A percentile compares a stretch with the other conserved stretches of the same genome.
Evolutionary conservation across 2,329 filamentous ascomycete species (phyloP).

Genomic region (Helminthosporium solani): DNA sequence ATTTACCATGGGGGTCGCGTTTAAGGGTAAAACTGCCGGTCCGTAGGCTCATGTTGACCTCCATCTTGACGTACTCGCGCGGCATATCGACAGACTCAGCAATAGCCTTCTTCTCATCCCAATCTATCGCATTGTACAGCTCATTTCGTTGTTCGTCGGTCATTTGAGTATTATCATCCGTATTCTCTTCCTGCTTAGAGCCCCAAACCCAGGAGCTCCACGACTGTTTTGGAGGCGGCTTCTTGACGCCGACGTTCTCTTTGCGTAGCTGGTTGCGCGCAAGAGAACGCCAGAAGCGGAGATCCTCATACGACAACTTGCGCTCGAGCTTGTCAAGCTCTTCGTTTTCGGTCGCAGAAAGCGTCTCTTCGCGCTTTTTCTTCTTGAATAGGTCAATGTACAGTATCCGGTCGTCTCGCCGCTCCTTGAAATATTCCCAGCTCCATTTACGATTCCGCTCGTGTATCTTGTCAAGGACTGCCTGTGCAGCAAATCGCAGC

Average conservation of each 20-base stretch:
- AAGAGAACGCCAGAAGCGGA: slow-evolving; percentile 94
- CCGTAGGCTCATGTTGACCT: slow-evolving; percentile 87
- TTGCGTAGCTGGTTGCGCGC: slow-evolving; percentile 93
- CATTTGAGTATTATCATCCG: slow-evolving; percentile 79
- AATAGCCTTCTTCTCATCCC: slow-evolving; percentile 92
- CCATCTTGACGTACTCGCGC: slow-evolving; percentile 86
- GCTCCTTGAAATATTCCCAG: slow-evolving; percentile 92
- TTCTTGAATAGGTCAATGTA: slow-evolving; percentile 98
- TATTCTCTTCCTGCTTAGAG: slow-evolving; percentile 58
- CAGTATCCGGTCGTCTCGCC: slow-evolving; percentile 80
- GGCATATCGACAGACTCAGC: slow-evolving; percentile 86
- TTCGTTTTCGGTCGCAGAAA: slow-evolving; percentile 68
- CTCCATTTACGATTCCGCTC: slow-evolving; percentile 91
- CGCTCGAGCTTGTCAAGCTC: slow-evolving; percentile 76
- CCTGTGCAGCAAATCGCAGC: slow-evolving; percentile 87
- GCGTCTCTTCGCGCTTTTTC: slow-evolving; percentile 67
- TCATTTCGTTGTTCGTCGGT: slow-evolving; percentile 95
- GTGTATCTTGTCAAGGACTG: slow-evolving; percentile 90
- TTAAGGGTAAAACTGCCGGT: slow-evolving; percentile 95
- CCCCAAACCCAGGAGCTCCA: slow-evolving; percentile 96
- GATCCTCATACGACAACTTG: slow-evolving; percentile 89
- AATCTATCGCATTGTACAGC: slow-evolving; percentile 95
- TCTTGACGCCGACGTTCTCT: slow-evolving; percentile 88
- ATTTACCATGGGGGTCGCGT: slow-evolving; percentile 75
- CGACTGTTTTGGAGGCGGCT: slow-evolving; percentile 71